Evolutionary conservation across 352 stramenopile species (phyloP).

Genomic region (Pythium guiyangense): DNA sequence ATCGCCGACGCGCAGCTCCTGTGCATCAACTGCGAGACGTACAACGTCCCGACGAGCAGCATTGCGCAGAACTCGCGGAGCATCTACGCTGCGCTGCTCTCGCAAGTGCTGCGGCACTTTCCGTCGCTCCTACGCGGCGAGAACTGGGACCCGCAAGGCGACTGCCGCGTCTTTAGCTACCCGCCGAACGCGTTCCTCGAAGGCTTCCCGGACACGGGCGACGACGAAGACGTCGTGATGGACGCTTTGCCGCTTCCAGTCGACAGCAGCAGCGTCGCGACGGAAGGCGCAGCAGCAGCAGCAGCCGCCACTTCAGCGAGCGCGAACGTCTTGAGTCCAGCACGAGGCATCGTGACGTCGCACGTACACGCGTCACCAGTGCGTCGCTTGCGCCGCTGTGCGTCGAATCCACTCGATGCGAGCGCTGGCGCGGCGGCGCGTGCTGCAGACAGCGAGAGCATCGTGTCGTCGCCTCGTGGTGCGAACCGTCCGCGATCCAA

Average conservation of each 20-base stretch:
- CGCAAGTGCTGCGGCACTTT: slow-evolving; percentile 59
- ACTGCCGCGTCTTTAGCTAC: slow-evolving; percentile 29
- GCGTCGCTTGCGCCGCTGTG: not conserved
- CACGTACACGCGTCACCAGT: slow-evolving; percentile 3
- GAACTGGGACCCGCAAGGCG: slow-evolving; percentile 17
- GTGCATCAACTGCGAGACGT: slow-evolving; percentile 76
- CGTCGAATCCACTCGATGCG: not conserved
- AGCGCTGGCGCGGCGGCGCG: no score
- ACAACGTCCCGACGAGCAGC: slow-evolving; percentile 74
- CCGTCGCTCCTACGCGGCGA: slow-evolving; percentile 33
- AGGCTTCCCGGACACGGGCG: slow-evolving; percentile 18
- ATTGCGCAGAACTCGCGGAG: slow-evolving; percentile 83
- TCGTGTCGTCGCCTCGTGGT: not conserved
- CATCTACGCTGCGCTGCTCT: slow-evolving; percentile 52
- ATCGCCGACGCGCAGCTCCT: slow-evolving; percentile 73
- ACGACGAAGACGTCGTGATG: slow-evolving; percentile 4
- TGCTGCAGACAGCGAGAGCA: not conserved
- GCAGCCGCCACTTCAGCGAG: not conserved
- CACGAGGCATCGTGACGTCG: not conserved
- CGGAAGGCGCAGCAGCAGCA: not conserved
- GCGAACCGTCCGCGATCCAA: slow-evolving; percentile 8
- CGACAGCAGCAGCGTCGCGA: not conserved
- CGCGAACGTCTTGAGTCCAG: no score
- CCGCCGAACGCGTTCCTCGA: slow-evolving; percentile 53
- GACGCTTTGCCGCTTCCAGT: not conserved